These are phyloP conservation scores for Zygosaccharomyces pseudobailii DNA, from an alignment of 1,139 yeast genomes.

Conservation along the genomic window DNA sequence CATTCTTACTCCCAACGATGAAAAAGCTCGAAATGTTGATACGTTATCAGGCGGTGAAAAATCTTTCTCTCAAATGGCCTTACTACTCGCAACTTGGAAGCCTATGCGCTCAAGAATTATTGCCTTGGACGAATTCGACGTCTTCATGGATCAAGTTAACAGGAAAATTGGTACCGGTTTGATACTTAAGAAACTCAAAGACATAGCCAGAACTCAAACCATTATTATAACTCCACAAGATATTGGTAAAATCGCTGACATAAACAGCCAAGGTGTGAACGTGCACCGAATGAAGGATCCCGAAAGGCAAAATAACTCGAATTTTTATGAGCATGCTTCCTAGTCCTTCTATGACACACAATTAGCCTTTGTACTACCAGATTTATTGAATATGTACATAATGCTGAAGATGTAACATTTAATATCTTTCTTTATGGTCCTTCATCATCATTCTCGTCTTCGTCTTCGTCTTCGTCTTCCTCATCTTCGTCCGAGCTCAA, in stretches of 20 bases:
- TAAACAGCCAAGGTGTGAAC: slow-evolving; percentile 54
- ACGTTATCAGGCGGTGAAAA: slow-evolving; percentile 96
- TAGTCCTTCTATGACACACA: neutral
- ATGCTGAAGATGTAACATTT: neutral
- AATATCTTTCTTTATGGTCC: neutral
- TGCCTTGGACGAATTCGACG: slow-evolving; percentile 96
- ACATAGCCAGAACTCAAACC: slow-evolving; percentile 64
- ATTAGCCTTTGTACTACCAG: neutral
- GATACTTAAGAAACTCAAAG: slow-evolving; percentile 62
- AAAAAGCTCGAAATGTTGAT: slow-evolving; percentile 62
- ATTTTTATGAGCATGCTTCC: slow-evolving; percentile 6
- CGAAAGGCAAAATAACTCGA: slow-evolving; percentile 30
- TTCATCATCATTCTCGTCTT: slow-evolving; percentile 15
- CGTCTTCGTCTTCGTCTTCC: slow-evolving; percentile 44
- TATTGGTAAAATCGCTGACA: slow-evolving; percentile 69
- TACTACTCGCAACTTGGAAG: slow-evolving; percentile 86
- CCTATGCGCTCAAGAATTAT: slow-evolving; percentile 83
- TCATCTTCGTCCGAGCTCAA: slow-evolving; percentile 51
- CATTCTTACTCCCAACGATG: slow-evolving; percentile 55
- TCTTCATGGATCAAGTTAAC: slow-evolving; percentile 93
- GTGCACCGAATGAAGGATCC: slow-evolving; percentile 62
- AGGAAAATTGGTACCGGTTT: slow-evolving; percentile 74
- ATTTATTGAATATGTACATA: neutral
- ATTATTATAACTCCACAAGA: slow-evolving; percentile 94
- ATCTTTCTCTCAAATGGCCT: slow-evolving; percentile 86